These are phyloP conservation scores for Trichaptum fuscoviolaceum DNA, from an alignment of 768 basidiomycete species.

Conservation along the genomic window DNA sequence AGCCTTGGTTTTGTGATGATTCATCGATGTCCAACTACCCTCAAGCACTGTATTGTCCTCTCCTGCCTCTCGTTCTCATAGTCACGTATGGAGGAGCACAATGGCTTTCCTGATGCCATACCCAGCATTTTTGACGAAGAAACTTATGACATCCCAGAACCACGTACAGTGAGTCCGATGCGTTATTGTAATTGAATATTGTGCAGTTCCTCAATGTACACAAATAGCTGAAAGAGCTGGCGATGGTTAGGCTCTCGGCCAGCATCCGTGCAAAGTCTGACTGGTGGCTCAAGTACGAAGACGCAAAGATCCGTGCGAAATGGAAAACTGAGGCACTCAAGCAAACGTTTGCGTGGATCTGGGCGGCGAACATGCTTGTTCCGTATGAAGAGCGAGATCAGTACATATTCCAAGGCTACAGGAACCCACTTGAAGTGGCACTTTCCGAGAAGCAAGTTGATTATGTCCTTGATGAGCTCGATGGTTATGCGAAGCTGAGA, in stretches of 20 bases:
- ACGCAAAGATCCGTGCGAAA: slow-evolving; percentile 7
- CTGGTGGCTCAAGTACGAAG: slow-evolving; percentile 11
- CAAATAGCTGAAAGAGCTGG: slow-evolving; percentile 11
- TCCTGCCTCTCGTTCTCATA: background rate
- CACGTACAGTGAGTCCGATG: background rate
- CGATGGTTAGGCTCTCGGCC: slow-evolving; percentile 14
- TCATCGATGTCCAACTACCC: too few species aligned
- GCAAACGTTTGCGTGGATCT: background rate
- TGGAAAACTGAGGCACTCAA: slow-evolving; percentile 12
- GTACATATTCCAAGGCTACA: background rate
- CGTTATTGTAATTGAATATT: background rate
- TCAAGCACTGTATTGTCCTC: too few species aligned
- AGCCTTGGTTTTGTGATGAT: too few species aligned
- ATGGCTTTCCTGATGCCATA: background rate
- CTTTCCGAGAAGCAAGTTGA: slow-evolving; percentile 11
- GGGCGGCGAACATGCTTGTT: background rate
- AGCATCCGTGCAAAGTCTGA: slow-evolving; percentile 13
- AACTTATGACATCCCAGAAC: background rate
- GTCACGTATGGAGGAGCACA: background rate
- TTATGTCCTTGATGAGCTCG: slow-evolving; percentile 17
- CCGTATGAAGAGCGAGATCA: background rate
- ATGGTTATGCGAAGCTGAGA: slow-evolving; percentile 15
- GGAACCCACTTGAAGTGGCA: background rate
- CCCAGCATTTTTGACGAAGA: background rate
- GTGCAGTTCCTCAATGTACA: background rate